Conservation (phyloP, 2,329 filamentous ascomycete species). For the Neonectria punicea region DNA sequence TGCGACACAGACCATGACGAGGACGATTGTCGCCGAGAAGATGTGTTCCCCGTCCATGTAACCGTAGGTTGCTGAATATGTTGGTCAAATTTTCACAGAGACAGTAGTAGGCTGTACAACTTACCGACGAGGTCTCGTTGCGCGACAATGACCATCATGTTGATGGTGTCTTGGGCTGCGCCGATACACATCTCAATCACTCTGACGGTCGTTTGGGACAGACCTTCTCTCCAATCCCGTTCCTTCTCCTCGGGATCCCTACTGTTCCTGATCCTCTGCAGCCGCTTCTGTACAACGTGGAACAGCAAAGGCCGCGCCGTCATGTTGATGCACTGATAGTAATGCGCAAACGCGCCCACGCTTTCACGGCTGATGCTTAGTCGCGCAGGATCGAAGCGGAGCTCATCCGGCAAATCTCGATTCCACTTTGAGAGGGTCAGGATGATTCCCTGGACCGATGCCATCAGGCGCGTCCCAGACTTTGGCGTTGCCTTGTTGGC, state of each 20-base stretch:
- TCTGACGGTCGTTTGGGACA: constrained; percentile 58
- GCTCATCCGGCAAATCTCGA: constrained; percentile 53
- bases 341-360: constrained; percentile 49
- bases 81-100: neutral
- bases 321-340: constrained; percentile 69
- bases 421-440: constrained; percentile 8
- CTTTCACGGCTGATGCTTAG: constrained; percentile 12
- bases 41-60: constrained; percentile 68
- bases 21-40: constrained; percentile 63
- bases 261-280: constrained; percentile 45
- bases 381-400: constrained; percentile 57
- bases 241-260: constrained; percentile 2
- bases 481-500: neutral
- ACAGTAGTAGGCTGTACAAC: constrained; percentile 21
- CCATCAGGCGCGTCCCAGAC: constrained; percentile 9
- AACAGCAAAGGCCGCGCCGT: constrained; percentile 64
- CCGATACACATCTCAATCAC: constrained; percentile 64
- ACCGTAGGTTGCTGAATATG: constrained; percentile 60
- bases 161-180: constrained; percentile 46
- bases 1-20: constrained; percentile 65
- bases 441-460: constrained; percentile 17
- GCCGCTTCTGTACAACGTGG: constrained; percentile 61
- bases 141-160: constrained; percentile 54
- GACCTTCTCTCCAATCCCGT: constrained; percentile 49
- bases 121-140: constrained; percentile 61